Evolutionary conservation across 2,329 filamentous ascomycete species (phyloP).

Genomic region (Rugonectria rugulosa): DNA sequence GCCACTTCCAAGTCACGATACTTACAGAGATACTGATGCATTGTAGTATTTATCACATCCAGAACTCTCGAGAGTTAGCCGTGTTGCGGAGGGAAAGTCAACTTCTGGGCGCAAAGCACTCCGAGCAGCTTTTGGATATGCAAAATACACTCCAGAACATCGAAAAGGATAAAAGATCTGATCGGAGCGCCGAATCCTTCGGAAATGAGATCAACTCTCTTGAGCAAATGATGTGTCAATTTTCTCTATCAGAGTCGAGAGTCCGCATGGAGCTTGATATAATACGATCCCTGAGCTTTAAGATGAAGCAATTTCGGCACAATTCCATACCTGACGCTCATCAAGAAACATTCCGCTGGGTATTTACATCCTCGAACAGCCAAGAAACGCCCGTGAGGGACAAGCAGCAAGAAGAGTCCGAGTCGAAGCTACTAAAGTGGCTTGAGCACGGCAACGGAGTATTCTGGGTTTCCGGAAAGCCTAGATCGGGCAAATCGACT

Average conservation of each 20-base stretch:
- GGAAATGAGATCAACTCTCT: not conserved
- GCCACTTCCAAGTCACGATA: not conserved
- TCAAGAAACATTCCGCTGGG: conserved; percentile 38
- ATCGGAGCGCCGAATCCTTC: not conserved
- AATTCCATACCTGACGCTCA: conserved; percentile 6
- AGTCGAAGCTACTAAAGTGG: conserved; percentile 25
- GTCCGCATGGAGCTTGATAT: conserved; percentile 3
- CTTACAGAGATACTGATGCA: not conserved
- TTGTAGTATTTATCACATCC: not conserved
- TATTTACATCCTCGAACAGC: conserved; percentile 19
- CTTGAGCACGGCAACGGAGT: conserved; percentile 23
- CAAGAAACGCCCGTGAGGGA: not conserved
- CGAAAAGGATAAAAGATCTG: not conserved
- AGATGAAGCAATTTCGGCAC: not conserved
- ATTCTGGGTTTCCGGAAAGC: conserved; percentile 44
- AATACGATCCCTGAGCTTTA: not conserved
- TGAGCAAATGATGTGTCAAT: conserved; percentile 1
- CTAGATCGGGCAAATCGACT: conserved; percentile 38
- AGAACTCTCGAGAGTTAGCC: not conserved
- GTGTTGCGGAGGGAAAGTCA: not conserved
- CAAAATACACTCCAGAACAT: not conserved
- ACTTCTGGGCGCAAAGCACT: not conserved
- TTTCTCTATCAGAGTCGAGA: not conserved
- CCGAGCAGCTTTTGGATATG: conserved; percentile 2
- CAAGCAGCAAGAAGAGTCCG: not conserved